Evolutionary conservation across 208 protist genomes (phyloP).

Genomic region (Acanthamoeba healyi): DNA sequence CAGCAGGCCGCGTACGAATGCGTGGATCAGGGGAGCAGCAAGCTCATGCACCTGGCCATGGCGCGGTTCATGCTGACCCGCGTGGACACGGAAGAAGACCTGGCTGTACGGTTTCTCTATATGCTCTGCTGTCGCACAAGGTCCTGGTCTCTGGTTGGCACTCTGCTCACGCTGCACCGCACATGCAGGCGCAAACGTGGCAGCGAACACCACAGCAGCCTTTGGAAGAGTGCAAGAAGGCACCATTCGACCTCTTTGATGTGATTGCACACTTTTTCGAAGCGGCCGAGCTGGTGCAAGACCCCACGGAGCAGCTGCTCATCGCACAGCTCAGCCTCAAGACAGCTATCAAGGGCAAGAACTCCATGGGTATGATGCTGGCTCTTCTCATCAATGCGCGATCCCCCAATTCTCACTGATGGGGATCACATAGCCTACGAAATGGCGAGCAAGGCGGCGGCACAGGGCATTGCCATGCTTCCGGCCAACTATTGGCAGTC

Average conservation of each 20-base stretch:
- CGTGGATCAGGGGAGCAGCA: neutral
- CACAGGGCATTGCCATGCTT: constrained; percentile 41
- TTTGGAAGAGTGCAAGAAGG: too few relatives aligned
- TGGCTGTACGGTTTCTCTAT: neutral
- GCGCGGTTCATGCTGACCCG: neutral
- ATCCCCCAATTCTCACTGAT: too few relatives aligned
- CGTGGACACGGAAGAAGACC: neutral
- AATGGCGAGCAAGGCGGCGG: constrained; percentile 45
- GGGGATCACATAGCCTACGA: too few relatives aligned
- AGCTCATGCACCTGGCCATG: constrained; percentile 23
- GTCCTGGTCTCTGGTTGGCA: neutral
- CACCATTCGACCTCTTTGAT: constrained; percentile 15
- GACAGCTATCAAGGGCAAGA: constrained; percentile 16
- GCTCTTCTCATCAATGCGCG: too few relatives aligned
- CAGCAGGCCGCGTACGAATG: constrained; percentile 32
- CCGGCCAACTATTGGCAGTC: neutral
- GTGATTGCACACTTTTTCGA: neutral
- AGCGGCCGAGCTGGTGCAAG: neutral
- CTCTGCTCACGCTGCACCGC: neutral
- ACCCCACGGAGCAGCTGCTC: neutral
- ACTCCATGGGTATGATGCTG: constrained; percentile 40
- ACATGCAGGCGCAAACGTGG: neutral
- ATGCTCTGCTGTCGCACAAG: neutral
- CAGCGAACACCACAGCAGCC: neutral
- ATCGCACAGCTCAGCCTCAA: constrained; percentile 7